phyloP scores from a whole-genome alignment of 2,329 filamentous ascomycete genomes.

The Sclerotinia nivalis region DNA sequence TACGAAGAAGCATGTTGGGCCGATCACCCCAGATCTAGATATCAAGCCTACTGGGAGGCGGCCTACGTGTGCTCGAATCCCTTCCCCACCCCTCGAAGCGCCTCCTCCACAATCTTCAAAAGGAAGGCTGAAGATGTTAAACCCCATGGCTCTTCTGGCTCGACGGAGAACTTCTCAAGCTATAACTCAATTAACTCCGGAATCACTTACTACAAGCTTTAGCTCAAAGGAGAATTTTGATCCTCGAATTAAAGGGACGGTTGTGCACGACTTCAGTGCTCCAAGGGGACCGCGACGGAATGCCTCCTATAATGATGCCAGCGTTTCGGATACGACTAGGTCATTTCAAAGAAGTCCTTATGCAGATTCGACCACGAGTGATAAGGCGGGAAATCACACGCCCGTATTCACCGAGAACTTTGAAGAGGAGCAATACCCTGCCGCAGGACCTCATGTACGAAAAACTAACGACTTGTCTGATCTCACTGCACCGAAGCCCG shows the following conservation, averaged over 20 bases:
- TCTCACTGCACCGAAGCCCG: constrained; percentile 37
- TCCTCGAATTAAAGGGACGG: constrained; percentile 63
- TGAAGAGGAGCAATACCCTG: constrained; percentile 48
- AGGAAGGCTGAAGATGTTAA: constrained; percentile 42
- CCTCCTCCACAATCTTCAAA: constrained; percentile 34
- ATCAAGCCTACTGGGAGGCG: constrained; percentile 32
- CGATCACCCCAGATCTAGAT: constrained; percentile 28
- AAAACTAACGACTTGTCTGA: constrained; percentile 41
- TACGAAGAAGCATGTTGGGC: constrained; percentile 27
- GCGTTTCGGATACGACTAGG: constrained; percentile 22
- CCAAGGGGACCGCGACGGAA: constrained; percentile 51
- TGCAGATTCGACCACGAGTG: constrained; percentile 20
- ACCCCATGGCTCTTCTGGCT: constrained; percentile 44
- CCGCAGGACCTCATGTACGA: constrained; percentile 41
- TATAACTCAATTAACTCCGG: constrained; percentile 36
- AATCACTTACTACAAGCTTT: constrained; percentile 33
- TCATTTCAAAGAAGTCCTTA: constrained; percentile 33
- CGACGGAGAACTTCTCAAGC: constrained; percentile 40
- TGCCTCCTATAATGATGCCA: constrained; percentile 40
- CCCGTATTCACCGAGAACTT: constrained; percentile 58
- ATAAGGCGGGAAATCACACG: constrained; percentile 48
- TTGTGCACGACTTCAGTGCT: constrained; percentile 66
- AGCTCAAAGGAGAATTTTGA: constrained; percentile 52
- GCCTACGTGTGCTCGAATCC: constrained; percentile 34
- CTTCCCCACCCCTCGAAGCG: constrained; percentile 37